A percentile compares a stretch with the other conserved stretches of the same genome.
Evolutionary conservation across 805 yeast species (phyloP).

Genomic region (Ogataea siamensis): DNA sequence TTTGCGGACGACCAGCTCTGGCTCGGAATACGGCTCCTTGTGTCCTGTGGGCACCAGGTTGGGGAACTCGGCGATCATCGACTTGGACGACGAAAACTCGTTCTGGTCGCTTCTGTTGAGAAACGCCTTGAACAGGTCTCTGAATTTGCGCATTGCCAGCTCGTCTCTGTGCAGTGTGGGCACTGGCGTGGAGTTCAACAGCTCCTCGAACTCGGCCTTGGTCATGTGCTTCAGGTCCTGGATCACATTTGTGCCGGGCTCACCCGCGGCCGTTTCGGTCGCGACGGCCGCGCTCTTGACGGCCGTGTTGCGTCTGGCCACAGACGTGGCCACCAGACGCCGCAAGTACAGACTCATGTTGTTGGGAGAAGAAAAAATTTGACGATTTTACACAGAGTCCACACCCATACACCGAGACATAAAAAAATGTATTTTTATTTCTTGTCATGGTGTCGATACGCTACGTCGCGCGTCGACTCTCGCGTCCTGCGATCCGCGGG

Average conservation of each 20-base stretch:
- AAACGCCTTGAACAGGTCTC: conserved; percentile 28
- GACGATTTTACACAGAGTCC: neutral
- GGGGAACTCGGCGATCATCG: conserved; percentile 47
- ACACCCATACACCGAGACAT: conserved; percentile 8
- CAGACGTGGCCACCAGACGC: conserved; percentile 6
- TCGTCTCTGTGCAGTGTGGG: conserved; percentile 33
- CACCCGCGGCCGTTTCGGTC: neutral
- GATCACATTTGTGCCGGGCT: conserved; percentile 3
- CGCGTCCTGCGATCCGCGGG: conserved; percentile 1
- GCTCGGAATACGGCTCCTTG: conserved; percentile 66
- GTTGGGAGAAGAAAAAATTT: conserved; percentile 12
- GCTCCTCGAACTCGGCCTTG: conserved; percentile 27
- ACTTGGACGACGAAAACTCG: conserved; percentile 24
- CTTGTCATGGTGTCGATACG: neutral
- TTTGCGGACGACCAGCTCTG: conserved; percentile 76
- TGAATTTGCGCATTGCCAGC: conserved; percentile 26
- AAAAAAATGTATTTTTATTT: neutral
- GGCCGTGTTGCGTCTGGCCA: conserved; percentile 6
- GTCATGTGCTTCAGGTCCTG: conserved; percentile 23
- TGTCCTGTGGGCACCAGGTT: conserved; percentile 58
- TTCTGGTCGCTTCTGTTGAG: conserved; percentile 24
- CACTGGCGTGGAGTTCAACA: conserved; percentile 25
- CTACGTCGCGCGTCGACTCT: too few relatives aligned
- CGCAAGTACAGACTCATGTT: conserved; percentile 10
- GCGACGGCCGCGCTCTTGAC: conserved; percentile 3